Base-by-base conservation (phyloP, 768 basidiomycete species). In the Atractiella rhizophila region DNA sequence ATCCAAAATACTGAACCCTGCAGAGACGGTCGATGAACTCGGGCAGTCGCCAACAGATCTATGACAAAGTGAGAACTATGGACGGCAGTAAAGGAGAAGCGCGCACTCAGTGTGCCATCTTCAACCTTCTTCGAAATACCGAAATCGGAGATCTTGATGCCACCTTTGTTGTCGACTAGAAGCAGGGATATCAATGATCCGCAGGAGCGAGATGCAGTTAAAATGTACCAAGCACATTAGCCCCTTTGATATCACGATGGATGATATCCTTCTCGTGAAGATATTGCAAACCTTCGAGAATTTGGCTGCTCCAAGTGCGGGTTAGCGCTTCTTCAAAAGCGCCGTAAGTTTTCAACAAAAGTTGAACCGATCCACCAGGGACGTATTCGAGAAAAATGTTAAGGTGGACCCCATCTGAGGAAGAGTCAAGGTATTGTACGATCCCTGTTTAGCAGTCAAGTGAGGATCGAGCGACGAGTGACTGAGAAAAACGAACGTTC, bases 1-100 rank as follows among this genome's bases (percentile, higher is more conserved):
- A 96, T 94, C 88, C 88, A 96, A 61, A 91, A 96, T 10, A 94
- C 86, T 1, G 85, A 91, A 2, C 91, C 91, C 58, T 96, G 91
- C 5, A 96, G 62, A 1, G 91, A 96, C 4, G 83, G 80, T 6
- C 91, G 68, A 56, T 94, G 76, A 32, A 73, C 68, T 42, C 76
- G 72, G 10, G 73, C 73, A 19, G 63, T 62, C 19, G 53, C 53
- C 39, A 63, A 54, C 2, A 62, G 53, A 45, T 59, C 58, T 60
- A 46, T 16, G 1, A 3, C 13, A 25, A 15, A 42, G 15, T 16
- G 23, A 31, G 20, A 3, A 23, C 39, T 36, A 30, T n/a, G 20
- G 8, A 19, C 19, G 12, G 19, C 28, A 16, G 6, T 11, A 15
- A n/a, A 12, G 19, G 2, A 19, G 15, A 32, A 34, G 29, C 23